Evolutionary conservation across 23 red algal genomes (phyloP), one percentile per base, ranked within the genome.

Genomic region (Gracilaria domingensis): DNA sequence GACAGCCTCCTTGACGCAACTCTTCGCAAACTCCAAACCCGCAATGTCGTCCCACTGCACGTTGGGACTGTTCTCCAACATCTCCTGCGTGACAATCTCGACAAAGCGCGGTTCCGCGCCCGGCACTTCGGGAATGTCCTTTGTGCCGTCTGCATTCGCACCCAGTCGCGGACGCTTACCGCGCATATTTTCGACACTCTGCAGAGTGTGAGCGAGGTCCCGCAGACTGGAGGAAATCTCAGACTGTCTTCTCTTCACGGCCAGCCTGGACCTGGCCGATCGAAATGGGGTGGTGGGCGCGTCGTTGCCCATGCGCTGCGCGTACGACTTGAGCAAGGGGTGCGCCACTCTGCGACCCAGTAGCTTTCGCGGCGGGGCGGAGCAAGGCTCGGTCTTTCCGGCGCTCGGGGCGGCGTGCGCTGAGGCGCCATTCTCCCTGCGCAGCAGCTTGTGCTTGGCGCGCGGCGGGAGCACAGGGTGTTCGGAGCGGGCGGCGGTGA

Each of bases 21-120:
- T 64, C 55, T 99, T 99, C 35, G 97, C 91, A 83, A 93, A 96
- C 18, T 81, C 73, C 71, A 99, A 61, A 35, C 97, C 97, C 8
- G 97, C 97, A 82, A 99, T 96, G 56, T 99, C 97, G 33, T 96
- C 89, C 97, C 97, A 99, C 40, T 53, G 83, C 0, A 99, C 97
- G 26, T 82, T 61, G 2, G 94, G 84, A 24, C 45, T 61, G 0
- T 54, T 57, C 38, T 96, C 94, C 75, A 99, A 66, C 24, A 95
- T 89, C 58, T 96, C 91, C 39, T 96, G 86, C 81, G 94, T 95
- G 25, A 99, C 91, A 66, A 95, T 76, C 53, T 98, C 90, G 16
- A 98, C 97, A 26, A 98, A 85, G 25, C 66, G 32, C 3, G 93
- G 93, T 66, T 95, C 97, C 0, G 93, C 93, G 49, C 95, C 95